Evolutionary conservation across 805 yeast genomes (phyloP).

Genomic region (Suhomyces sp.): DNA sequence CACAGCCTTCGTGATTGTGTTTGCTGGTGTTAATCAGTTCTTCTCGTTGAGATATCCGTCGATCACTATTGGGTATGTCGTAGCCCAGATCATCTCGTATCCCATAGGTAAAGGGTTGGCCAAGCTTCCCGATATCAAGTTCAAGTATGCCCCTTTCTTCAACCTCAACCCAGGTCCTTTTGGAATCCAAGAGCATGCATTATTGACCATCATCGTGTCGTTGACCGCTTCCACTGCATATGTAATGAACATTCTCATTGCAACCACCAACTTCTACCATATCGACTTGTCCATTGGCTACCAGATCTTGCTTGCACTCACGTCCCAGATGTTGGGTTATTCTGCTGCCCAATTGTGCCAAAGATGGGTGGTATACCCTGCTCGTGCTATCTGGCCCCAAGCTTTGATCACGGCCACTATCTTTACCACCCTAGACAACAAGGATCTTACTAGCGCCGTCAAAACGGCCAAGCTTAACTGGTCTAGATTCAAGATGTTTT

Average conservation of each 20-base stretch:
- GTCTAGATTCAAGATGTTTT: constrained; percentile 20
- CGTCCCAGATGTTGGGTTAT: constrained; percentile 28
- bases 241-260: constrained; percentile 20
- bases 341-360: constrained; percentile 29
- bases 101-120: constrained; percentile 23
- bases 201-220: constrained; percentile 21
- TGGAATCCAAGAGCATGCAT: constrained; percentile 21
- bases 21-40: constrained; percentile 26
- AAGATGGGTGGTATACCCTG: constrained; percentile 47
- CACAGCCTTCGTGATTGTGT: constrained; percentile 21
- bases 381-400: constrained; percentile 54
- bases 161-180: constrained; percentile 23
- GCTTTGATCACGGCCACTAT: constrained; percentile 21
- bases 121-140: constrained; percentile 12
- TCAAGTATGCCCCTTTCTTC: constrained; percentile 14
- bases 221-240: constrained; percentile 23
- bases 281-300: constrained; percentile 23
- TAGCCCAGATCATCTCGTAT: constrained; percentile 24
- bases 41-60: constrained; percentile 26
- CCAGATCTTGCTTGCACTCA: constrained; percentile 23
- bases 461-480: constrained; percentile 15
- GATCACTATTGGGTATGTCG: constrained; percentile 22
- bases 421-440: constrained; percentile 16
- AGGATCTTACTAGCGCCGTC: constrained; percentile 10
- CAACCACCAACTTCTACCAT: constrained; percentile 19